Evolutionary conservation across 2,329 filamentous ascomycete species (phyloP).

Genomic region (Fusarium beomiforme): DNA sequence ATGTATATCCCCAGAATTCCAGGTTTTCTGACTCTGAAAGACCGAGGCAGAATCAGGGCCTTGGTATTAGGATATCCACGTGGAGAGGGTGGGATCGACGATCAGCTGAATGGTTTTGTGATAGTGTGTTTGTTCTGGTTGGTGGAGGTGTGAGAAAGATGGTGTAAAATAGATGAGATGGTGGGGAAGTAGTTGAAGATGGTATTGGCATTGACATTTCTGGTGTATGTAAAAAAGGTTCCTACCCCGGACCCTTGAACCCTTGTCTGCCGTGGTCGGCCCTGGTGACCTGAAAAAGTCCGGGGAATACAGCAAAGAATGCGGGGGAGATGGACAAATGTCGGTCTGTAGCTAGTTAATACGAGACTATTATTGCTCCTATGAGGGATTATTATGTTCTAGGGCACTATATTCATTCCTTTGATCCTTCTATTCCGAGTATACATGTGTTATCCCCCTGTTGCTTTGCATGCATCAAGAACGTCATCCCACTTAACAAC

Average conservation of each 20-base stretch:
- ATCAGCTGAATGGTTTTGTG: slow-evolving; percentile 31
- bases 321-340: slow-evolving; percentile 1
- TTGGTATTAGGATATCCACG: slow-evolving; percentile 7
- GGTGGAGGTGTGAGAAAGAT: slow-evolving; percentile 15
- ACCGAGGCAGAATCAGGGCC: slow-evolving; percentile 19
- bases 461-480: neutral
- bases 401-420: neutral
- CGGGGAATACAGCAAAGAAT: neutral
- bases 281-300: slow-evolving; percentile 8
- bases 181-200: slow-evolving; percentile 15
- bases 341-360: neutral
- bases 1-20: neutral
- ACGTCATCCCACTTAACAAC: slow-evolving; percentile 19
- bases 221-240: neutral
- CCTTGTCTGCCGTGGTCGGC: slow-evolving; percentile 6
- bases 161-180: slow-evolving; percentile 6
- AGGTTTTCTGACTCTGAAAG: neutral
- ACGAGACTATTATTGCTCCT: neutral
- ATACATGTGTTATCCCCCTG: neutral
- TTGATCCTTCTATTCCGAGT: neutral
- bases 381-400: neutral
- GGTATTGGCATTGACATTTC: slow-evolving; percentile 1
- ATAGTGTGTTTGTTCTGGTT: slow-evolving; percentile 20
- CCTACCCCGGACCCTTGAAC: slow-evolving; percentile 7
- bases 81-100: slow-evolving; percentile 13